These are phyloP conservation scores for Lumnitzera racemosa DNA, from an alignment of 345 rosid genomes.

Conservation along the genomic window DNA sequence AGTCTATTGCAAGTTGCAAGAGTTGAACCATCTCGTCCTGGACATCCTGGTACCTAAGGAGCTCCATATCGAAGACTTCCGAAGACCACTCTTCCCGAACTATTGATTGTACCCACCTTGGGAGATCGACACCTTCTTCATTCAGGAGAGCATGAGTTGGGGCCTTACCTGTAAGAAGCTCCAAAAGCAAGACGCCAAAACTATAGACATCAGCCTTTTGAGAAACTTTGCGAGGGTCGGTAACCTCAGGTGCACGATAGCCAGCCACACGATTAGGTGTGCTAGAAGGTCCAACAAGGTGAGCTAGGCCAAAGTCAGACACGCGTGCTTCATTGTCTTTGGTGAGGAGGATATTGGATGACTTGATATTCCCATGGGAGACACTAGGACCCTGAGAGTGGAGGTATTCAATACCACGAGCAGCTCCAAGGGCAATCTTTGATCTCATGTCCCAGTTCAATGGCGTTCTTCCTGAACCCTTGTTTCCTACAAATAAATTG, in stretches of 20 bases:
- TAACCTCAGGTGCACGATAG: slow-evolving; percentile 51
- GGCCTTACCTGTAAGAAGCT: slow-evolving; percentile 43
- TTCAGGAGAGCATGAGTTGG: slow-evolving; percentile 36
- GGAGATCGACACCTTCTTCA: slow-evolving; percentile 47
- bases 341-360: slow-evolving; percentile 45
- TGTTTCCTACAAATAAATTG: slow-evolving; percentile 25
- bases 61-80: slow-evolving; percentile 58
- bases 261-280: slow-evolving; percentile 42
- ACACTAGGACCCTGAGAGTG: slow-evolving; percentile 37
- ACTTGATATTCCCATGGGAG: slow-evolving; percentile 47
- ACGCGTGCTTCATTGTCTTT: slow-evolving; percentile 30
- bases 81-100: slow-evolving; percentile 53
- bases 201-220: slow-evolving; percentile 51
- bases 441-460: slow-evolving; percentile 40
- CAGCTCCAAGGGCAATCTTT: slow-evolving; percentile 36
- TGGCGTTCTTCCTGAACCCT: slow-evolving; percentile 44
- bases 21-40: slow-evolving; percentile 68
- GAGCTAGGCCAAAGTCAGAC: slow-evolving; percentile 42
- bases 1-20: slow-evolving; percentile 57
- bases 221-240: slow-evolving; percentile 39
- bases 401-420: slow-evolving; percentile 39
- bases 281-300: slow-evolving; percentile 38
- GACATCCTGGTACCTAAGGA: slow-evolving; percentile 46
- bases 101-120: slow-evolving; percentile 49
- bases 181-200: slow-evolving; percentile 41